Evolutionary conservation across 495 filamentous ascomycete species (phyloP), one percentile per base, ranked within the genome.

Genomic region (Cairneyella variabilis): DNA sequence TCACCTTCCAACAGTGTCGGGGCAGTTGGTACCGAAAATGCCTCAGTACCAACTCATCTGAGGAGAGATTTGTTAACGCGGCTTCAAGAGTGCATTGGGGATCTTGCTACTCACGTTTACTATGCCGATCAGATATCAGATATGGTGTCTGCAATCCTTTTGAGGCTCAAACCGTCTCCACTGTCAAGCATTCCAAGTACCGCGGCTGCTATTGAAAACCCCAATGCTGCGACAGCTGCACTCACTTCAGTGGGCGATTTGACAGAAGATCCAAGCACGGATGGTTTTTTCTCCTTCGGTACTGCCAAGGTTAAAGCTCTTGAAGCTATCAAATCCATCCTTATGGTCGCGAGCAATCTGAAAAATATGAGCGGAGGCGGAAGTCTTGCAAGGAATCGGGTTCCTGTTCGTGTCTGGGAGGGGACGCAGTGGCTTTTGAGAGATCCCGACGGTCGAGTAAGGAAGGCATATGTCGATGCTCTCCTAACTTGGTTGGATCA

Each of bases 71-170:
- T 64, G 5, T 45, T 64, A 23, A 14, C 28, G 45, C 45, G 54
- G 34, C 71, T 97, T 5, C 83, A 89, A 59, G 76, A 79, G 54
- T 91, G 84, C 66, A 90, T 95, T 52, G 88, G 86, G 7, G 78
- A 88, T 64, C 74, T 97, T n/a, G 89, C 89, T 1, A 95, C 88
- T 0, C 91, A 97, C 64, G 83, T 92, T 12, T 97, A 97, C 67
- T 97, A 97, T 66, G 85, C 87, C 1, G 91, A 97, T 54, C 91
- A 97, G 63, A 87, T 97, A 42, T 82, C 85, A 2, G 91, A 97
- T 64, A 96, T 96, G 88, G 83, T 95, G 41, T 76, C 82, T 2
- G 79, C 88, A 0, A 84, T 97, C 37, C 71, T 97, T 23, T 69
- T 76, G 22, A 83, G 88, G 30, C 77, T 96, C 30, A 91, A 85